Evolutionary conservation across 148 eudicot species (phyloP).

Genomic region (Nyssa sinensis): DNA sequence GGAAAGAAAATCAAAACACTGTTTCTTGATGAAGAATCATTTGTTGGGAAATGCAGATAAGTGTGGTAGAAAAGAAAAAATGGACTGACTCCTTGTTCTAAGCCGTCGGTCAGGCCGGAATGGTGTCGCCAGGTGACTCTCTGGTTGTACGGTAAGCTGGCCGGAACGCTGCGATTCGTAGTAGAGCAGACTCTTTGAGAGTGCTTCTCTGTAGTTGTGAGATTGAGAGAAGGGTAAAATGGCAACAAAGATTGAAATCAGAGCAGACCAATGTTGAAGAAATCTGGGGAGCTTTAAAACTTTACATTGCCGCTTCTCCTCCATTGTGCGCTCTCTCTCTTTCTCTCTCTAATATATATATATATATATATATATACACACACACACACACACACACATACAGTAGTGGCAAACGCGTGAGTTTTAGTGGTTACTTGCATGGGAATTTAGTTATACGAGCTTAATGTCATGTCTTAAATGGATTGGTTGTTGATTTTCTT

Average conservation of each 20-base stretch:
- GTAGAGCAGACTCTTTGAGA: constrained; percentile 57
- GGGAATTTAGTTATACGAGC: neutral
- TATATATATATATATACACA: neutral
- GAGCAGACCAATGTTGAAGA: constrained; percentile 3
- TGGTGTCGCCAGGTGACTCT: constrained; percentile 62
- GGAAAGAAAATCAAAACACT: too few relatives aligned
- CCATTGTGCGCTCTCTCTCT: neutral
- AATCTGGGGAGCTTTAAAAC: neutral
- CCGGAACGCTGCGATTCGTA: constrained; percentile 82
- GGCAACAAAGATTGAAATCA: neutral
- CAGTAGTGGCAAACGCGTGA: neutral
- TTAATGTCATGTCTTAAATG: too few relatives aligned
- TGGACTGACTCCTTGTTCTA: constrained; percentile 54
- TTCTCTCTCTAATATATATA: too few relatives aligned
- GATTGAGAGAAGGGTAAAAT: constrained; percentile 4
- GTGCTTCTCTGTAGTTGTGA: constrained; percentile 49
- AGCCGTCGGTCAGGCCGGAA: constrained; percentile 72
- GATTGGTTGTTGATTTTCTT: too few relatives aligned
- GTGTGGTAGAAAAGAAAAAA: constrained; percentile 1
- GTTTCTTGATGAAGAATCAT: neutral
- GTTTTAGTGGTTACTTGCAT: neutral
- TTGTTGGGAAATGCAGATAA: neutral
- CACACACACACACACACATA: neutral
- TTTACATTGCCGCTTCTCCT: neutral
- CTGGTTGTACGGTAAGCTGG: constrained; percentile 58